Percentiles rank a stretch among this genome's conserved stretches.
Conservation (phyloP, 2,329 filamentous ascomycete genomes). For the Setomelanomma holmii region DNA sequence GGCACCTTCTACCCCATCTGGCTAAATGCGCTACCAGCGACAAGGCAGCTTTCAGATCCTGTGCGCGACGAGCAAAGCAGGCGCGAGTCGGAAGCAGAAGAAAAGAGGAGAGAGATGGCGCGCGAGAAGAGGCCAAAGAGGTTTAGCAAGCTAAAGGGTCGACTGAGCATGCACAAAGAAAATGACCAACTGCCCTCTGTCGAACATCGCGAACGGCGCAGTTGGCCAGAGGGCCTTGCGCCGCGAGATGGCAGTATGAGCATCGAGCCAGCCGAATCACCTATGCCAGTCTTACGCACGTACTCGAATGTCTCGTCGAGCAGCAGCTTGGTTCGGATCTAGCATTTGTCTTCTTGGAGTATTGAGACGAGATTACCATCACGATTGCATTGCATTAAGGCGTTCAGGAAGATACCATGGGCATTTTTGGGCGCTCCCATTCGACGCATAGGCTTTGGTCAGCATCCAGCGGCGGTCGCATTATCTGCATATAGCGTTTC, state of each 20-base stretch:
- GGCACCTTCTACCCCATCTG: slow-evolving; percentile 63
- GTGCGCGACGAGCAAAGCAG: slow-evolving; percentile 44
- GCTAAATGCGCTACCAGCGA: slow-evolving; percentile 57
- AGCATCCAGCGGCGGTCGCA: too few relatives aligned
- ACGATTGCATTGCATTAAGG: slow-evolving; percentile 18
- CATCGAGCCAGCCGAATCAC: slow-evolving; percentile 18
- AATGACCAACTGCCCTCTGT: slow-evolving; percentile 31
- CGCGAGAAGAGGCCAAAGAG: slow-evolving; percentile 23
- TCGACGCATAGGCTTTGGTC: not conserved
- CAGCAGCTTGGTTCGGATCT: slow-evolving; percentile 3
- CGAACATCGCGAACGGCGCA: slow-evolving; percentile 41
- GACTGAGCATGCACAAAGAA: slow-evolving; percentile 27
- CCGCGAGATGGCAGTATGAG: slow-evolving; percentile 19
- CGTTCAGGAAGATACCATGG: slow-evolving; percentile 28
- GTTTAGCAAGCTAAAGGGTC: slow-evolving; percentile 33
- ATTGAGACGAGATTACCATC: slow-evolving; percentile 6
- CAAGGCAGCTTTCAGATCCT: slow-evolving; percentile 60
- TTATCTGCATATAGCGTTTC: too few relatives aligned
- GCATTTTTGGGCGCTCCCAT: slow-evolving; percentile 1
- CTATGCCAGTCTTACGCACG: slow-evolving; percentile 8
- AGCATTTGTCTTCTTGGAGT: not conserved
- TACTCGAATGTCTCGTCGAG: slow-evolving; percentile 9
- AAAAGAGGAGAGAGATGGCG: slow-evolving; percentile 26
- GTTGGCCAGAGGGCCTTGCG: slow-evolving; percentile 39
- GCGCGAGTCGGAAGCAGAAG: slow-evolving; percentile 31